Conservation (phyloP, 305 asterid species). For the Rubia balearica region DNA sequence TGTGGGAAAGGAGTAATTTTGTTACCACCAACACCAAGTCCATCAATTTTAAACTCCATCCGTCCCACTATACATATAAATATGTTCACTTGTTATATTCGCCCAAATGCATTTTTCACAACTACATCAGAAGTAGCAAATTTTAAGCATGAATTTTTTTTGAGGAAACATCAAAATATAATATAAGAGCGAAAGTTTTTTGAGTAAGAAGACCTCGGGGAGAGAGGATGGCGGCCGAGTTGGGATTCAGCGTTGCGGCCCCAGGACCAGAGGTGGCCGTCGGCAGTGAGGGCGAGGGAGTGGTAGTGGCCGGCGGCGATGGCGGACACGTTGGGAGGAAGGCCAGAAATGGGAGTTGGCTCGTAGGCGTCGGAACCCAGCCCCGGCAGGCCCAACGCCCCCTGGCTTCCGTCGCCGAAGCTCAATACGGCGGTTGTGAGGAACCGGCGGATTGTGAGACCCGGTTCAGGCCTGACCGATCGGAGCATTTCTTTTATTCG, state of each 20-base stretch:
- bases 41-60: too few relatives aligned
- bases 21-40: background rate
- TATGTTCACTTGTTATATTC: too few relatives aligned
- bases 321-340: conserved; percentile 56
- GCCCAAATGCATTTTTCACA: too few relatives aligned
- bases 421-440: conserved; percentile 58
- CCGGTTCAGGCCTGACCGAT: conserved; percentile 15
- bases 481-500: conserved; percentile 26
- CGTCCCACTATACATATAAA: too few relatives aligned
- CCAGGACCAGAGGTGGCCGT: conserved; percentile 86
- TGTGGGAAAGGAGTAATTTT: background rate
- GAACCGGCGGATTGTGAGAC: conserved; percentile 42
- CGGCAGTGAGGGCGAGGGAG: conserved; percentile 76
- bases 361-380: conserved; percentile 68
- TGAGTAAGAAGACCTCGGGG: conserved; percentile 44
- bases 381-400: conserved; percentile 66
- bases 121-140: background rate
- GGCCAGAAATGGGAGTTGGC: conserved; percentile 60
- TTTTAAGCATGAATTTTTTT: background rate
- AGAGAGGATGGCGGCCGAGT: conserved; percentile 56
- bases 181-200: background rate
- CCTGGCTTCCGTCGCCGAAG: conserved; percentile 87
- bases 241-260: conserved; percentile 78
- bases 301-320: conserved; percentile 88
- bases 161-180: background rate